Percentiles rank a stretch among this genome's conserved stretches.
These are phyloP conservation scores for Mycosarcoma mackinlayi DNA, from an alignment of 1,284 basidiomycete genomes.

Conservation along the genomic window DNA sequence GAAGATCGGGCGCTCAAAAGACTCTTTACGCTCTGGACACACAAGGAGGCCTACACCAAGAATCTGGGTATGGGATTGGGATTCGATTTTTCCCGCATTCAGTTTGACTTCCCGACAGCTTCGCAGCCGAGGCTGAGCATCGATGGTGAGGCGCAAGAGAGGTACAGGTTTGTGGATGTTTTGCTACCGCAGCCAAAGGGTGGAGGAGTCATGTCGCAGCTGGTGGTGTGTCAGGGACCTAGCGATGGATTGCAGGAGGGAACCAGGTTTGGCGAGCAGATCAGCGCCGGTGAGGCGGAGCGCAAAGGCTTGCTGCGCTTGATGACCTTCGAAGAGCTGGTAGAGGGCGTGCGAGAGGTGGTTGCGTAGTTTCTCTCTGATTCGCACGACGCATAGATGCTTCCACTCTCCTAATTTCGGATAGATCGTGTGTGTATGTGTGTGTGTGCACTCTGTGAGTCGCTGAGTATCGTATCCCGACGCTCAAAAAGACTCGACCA, in stretches of 20 bases:
- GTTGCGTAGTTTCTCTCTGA: not conserved
- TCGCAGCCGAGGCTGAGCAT: constrained; percentile 7
- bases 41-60: constrained; percentile 67
- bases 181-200: constrained; percentile 11
- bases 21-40: constrained; percentile 61
- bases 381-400: too few species aligned
- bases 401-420: too few species aligned
- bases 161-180: constrained; percentile 44
- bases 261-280: not conserved
- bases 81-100: constrained; percentile 57
- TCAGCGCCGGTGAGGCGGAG: constrained; percentile 1
- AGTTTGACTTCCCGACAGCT: constrained; percentile 38
- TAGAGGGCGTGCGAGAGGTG: not conserved
- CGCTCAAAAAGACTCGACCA: not conserved
- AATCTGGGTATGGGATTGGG: constrained; percentile 60
- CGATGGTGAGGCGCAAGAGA: constrained; percentile 4
- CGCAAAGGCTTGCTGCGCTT: not conserved
- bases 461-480: too few species aligned
- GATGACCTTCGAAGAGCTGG: not conserved
- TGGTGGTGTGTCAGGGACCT: constrained; percentile 13
- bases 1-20: constrained; percentile 35
- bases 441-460: too few species aligned
- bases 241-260: too few species aligned
- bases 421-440: too few species aligned
- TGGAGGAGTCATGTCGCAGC: constrained; percentile 3